Percentiles rank a stretch among this genome's conserved stretches.
Conservation (phyloP, 768 basidiomycete genomes). For the Macrolepiota dolichaula region DNA sequence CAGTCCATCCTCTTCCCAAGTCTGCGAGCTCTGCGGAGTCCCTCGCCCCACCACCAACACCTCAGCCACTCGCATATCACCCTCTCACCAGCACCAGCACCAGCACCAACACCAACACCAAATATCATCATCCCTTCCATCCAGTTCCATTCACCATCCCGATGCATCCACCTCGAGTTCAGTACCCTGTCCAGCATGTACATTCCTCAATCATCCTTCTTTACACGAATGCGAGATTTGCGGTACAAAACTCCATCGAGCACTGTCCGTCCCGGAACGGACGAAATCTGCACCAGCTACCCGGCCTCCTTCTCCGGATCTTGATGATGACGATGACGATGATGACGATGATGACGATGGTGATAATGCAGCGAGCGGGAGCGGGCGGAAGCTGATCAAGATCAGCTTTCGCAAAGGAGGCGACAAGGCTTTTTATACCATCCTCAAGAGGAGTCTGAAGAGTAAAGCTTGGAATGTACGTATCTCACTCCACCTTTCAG, state of each 20-base stretch:
- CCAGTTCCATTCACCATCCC: constrained; percentile 18
- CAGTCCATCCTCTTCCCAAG: constrained; percentile 62
- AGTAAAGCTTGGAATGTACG: constrained; percentile 74
- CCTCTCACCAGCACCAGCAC: constrained; percentile 56
- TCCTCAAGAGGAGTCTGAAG: constrained; percentile 66
- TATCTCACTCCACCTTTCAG: background rate
- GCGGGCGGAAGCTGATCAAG: constrained; percentile 50
- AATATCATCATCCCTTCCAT: constrained; percentile 39
- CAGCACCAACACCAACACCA: too few relatives aligned
- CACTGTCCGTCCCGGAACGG: constrained; percentile 9
- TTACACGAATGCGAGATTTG: constrained; percentile 84
- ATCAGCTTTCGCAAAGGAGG: constrained; percentile 92
- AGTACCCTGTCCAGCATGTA: constrained; percentile 81
- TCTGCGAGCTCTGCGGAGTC: constrained; percentile 84
- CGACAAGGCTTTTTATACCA: constrained; percentile 76
- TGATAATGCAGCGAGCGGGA: constrained; percentile 14
- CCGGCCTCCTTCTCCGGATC: constrained; percentile 53
- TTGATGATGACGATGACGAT: constrained; percentile 31
- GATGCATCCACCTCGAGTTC: constrained; percentile 31
- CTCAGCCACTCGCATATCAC: constrained; percentile 14
- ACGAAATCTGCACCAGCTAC: constrained; percentile 64
- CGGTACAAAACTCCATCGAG: constrained; percentile 56
- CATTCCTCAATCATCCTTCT: constrained; percentile 84
- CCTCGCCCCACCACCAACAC: constrained; percentile 41
- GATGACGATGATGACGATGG: constrained; percentile 35